A percentile compares a stretch with the other conserved stretches of the same genome.
Conservation (phyloP, 2,329 filamentous ascomycete genomes). For the Fusarium buxicola region DNA sequence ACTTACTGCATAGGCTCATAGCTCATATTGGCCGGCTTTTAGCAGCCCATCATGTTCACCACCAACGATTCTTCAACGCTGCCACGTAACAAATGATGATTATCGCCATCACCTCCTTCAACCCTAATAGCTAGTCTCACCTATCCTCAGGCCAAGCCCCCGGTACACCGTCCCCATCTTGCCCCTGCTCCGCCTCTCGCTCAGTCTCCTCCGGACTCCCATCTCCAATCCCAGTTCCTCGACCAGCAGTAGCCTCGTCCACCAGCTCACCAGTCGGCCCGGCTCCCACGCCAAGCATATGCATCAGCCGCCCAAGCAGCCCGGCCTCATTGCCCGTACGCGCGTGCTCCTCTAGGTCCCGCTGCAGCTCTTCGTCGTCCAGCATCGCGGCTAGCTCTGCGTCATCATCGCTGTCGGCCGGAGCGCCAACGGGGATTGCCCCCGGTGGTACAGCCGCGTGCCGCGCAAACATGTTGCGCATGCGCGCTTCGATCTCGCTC, state of each 20-base stretch:
- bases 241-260: conserved; percentile 26
- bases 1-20: not conserved
- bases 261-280: conserved; percentile 28
- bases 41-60: not conserved
- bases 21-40: not conserved
- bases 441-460: conserved; percentile 29
- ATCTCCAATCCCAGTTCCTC: conserved; percentile 10
- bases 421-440: conserved; percentile 12
- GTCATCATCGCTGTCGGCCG: conserved; percentile 44
- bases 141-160: conserved; percentile 52
- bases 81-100: not conserved
- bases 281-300: conserved; percentile 27
- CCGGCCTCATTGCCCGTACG: conserved; percentile 44
- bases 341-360: conserved; percentile 48
- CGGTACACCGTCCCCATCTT: conserved; percentile 40
- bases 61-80: not conserved
- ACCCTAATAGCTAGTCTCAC: conserved; percentile 22
- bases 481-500: conserved; percentile 43
- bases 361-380: conserved; percentile 49
- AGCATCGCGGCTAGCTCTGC: conserved; percentile 43
- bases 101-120: conserved; percentile 1
- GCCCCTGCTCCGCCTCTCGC: conserved; percentile 8
- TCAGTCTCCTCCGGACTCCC: conserved; percentile 6
- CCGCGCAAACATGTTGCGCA: conserved; percentile 46
- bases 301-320: conserved; percentile 32